phyloP scores from a whole-genome alignment of 768 basidiomycete genomes.

The Piloderma croceum region DNA sequence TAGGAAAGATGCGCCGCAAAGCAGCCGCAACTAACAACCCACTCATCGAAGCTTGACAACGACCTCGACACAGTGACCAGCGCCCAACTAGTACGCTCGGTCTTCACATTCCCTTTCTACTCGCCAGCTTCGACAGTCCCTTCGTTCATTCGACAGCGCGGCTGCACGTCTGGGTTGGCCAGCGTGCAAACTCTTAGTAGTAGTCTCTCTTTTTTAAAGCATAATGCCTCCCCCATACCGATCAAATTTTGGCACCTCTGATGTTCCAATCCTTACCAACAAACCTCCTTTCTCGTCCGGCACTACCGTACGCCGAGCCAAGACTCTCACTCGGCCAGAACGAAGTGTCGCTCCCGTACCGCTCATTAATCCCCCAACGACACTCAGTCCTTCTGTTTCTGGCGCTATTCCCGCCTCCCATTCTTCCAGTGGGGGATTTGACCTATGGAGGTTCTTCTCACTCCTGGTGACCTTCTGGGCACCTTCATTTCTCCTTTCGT shows the following conservation, averaged over 20 bases:
- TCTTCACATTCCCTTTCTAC: not conserved
- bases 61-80: constrained; percentile 1
- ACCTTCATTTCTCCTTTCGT: constrained; percentile 66
- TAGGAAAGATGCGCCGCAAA: too few species aligned
- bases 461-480: constrained; percentile 87
- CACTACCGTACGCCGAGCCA: constrained; percentile 75
- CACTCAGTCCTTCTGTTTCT: constrained; percentile 33
- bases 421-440: constrained; percentile 29
- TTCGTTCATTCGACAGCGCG: constrained; percentile 1
- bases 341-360: constrained; percentile 90
- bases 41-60: constrained; percentile 1
- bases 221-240: constrained; percentile 49
- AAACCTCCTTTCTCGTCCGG: constrained; percentile 46
- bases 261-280: constrained; percentile 66
- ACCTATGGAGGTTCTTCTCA: constrained; percentile 80
- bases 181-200: not conserved
- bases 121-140: not conserved
- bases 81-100: not conserved
- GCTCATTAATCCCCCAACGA: constrained; percentile 78
- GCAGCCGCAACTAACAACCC: too few species aligned
- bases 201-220: not conserved
- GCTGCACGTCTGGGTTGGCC: not conserved
- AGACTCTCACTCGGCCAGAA: constrained; percentile 96
- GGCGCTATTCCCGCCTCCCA: constrained; percentile 28
- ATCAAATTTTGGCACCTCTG: constrained; percentile 45